Evolutionary conservation across 1,284 basidiomycete species (phyloP), one percentile per base, ranked within the genome.

Genomic region (Leccinum subrobustum): DNA sequence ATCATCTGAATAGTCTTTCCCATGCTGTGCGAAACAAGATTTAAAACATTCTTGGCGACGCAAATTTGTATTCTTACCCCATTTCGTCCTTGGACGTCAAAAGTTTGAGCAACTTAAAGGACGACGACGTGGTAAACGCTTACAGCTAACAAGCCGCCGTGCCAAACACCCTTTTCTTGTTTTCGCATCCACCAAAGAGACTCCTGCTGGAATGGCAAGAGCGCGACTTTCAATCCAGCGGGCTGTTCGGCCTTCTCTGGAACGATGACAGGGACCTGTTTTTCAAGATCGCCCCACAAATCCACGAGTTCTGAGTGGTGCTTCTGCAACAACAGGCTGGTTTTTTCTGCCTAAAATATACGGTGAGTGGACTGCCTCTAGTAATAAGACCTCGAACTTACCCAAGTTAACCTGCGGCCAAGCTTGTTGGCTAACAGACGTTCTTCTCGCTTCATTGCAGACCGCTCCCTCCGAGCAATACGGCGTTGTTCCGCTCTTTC

Each of bases 1-100:
- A 99, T 96, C 68, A 96, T 96, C 73, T 99, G 97, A 63, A 99
- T 98, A 0, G 96, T 99, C 78, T 98, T 98, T 33, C 96, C 96
- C 96, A 98, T 98, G 42, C 94, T 94, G 52, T 35, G 61, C 63
- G 56, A 60, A 66, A 39, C 11, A 54, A 56, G 29, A 23, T 56
- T 58, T 64, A n/a, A 59, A 61, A 42, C n/a, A 44, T 37, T 12
- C 47, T 44, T n/a, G 33, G 58, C 8, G 39, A 58, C 33, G 11
- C 55, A 53, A 18, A 47, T n/a, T 47, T 29, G 18, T 47, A 18
- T 52, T 64, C 81, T 67, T 77, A 91, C 89, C 91, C 91, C 92
- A 94, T 94, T 76, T 96, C 93, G 71, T 96, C 94, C 89, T 91
- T 69, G 7, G 63, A 61, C 14, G 1, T 4, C 56, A 48, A 54